Percentiles rank a stretch among this genome's conserved stretches.
phyloP scores from a whole-genome alignment of 345 rosid genomes.

The Isatis tinctoria region DNA sequence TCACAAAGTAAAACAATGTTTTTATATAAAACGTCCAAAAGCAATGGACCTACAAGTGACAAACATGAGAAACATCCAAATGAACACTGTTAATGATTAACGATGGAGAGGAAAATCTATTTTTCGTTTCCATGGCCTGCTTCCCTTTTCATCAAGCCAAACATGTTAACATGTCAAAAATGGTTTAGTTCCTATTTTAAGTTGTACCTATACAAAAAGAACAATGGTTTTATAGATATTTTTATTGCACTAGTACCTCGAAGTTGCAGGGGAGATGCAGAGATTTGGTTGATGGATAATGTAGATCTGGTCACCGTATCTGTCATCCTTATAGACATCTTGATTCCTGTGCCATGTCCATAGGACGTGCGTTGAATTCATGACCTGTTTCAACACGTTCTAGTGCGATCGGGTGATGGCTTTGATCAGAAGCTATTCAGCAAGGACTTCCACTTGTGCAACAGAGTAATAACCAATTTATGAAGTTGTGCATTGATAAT shows the following conservation, averaged over 20 bases:
- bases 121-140: not conserved
- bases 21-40: not conserved
- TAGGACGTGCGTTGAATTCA: constrained; percentile 69
- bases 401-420: too few relatives aligned
- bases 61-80: constrained; percentile 1
- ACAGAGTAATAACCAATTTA: too few relatives aligned
- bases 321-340: constrained; percentile 54
- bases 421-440: too few relatives aligned
- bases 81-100: constrained; percentile 1
- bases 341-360: constrained; percentile 95
- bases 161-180: not conserved
- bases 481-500: too few relatives aligned
- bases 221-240: not conserved
- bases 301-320: constrained; percentile 64
- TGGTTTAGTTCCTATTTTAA: not conserved
- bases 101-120: not conserved
- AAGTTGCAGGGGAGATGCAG: constrained; percentile 36
- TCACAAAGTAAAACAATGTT: constrained; percentile 2
- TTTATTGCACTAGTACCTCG: constrained; percentile 12
- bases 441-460: too few relatives aligned
- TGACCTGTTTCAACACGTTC: constrained; percentile 41
- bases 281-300: constrained; percentile 59
- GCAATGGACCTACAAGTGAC: not conserved
- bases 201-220: constrained; percentile 9
- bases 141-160: not conserved